Percentiles rank a stretch among this genome's conserved stretches.
These are phyloP conservation scores for Schizonepeta tenuifolia DNA, from an alignment of 257 asterid genomes.

Conservation along the genomic window DNA sequence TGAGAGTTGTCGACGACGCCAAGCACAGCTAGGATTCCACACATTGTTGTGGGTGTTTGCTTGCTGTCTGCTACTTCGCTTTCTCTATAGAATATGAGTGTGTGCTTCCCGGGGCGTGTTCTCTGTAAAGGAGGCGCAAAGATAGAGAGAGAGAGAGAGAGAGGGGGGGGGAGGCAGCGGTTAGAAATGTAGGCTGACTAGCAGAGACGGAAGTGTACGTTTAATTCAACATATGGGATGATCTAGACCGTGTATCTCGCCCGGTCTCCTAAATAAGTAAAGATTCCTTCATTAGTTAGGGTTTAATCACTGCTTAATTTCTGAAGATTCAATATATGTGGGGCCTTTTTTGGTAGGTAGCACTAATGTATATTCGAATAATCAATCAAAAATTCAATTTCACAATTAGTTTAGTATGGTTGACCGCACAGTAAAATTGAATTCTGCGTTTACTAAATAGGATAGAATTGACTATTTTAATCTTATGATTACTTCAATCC, in stretches of 20 bases:
- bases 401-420: no score
- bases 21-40: conserved; percentile 97
- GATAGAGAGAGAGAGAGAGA: conserved; percentile 24
- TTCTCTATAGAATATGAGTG: neutral
- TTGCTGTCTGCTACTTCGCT: conserved; percentile 23
- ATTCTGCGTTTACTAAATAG: no score
- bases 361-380: no score
- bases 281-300: conserved; percentile 50
- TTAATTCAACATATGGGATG: neutral
- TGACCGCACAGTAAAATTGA: no score
- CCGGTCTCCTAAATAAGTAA: conserved; percentile 34
- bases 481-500: no score
- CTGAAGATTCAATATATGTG: conserved; percentile 38
- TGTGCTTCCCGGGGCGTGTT: neutral
- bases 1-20: conserved; percentile 81
- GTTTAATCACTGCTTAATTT: conserved; percentile 37
- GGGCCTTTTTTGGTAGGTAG: conserved; percentile 10
- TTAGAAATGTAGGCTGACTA: conserved; percentile 36
- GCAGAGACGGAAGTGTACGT: neutral
- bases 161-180: conserved; percentile 30
- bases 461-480: no score
- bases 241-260: conserved; percentile 41
- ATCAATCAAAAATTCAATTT: no score
- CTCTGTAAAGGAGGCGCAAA: conserved; percentile 21
- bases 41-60: conserved; percentile 56